Percentiles rank a stretch among this genome's conserved stretches.
Conservation (phyloP, 2,329 filamentous ascomycete species). For the Rosellinia necatrix region DNA sequence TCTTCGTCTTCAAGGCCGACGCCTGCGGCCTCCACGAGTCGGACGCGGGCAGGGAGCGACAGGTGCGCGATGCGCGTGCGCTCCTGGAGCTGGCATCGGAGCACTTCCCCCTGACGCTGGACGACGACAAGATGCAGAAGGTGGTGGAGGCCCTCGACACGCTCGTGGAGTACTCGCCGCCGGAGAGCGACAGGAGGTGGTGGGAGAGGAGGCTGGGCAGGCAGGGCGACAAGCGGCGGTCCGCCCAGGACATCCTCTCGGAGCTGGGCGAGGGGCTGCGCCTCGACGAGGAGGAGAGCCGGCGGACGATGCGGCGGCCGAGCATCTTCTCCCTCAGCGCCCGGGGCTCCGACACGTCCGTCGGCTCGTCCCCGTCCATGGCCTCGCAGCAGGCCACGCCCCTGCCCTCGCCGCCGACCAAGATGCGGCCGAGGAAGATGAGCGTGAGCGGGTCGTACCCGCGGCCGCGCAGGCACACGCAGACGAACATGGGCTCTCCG, state of each 20-base stretch:
- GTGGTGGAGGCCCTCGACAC: slow-evolving; percentile 28
- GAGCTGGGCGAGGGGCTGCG: slow-evolving; percentile 28
- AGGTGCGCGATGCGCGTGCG: slow-evolving; percentile 23
- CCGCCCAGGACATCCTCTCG: slow-evolving; percentile 28
- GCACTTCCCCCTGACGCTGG: slow-evolving; percentile 25
- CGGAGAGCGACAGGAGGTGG: slow-evolving; percentile 23
- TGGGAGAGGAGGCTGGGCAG: slow-evolving; percentile 27
- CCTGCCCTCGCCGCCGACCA: slow-evolving; percentile 11
- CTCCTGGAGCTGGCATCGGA: slow-evolving; percentile 26
- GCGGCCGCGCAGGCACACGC: slow-evolving; percentile 25
- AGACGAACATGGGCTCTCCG: slow-evolving; percentile 11
- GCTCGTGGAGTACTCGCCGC: slow-evolving; percentile 24
- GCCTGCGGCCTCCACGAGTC: slow-evolving; percentile 30
- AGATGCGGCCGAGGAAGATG: slow-evolving; percentile 29
- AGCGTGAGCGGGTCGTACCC: slow-evolving; percentile 26
- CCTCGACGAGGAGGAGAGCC: slow-evolving; percentile 25
- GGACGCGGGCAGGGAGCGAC: slow-evolving; percentile 18
- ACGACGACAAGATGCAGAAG: slow-evolving; percentile 25
- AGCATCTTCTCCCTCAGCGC: slow-evolving; percentile 27
- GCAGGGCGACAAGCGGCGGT: slow-evolving; percentile 26
- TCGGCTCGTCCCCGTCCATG: slow-evolving; percentile 21
- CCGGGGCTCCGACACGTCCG: slow-evolving; percentile 23
- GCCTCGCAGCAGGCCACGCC: slow-evolving; percentile 24
- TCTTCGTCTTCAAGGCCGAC: slow-evolving; percentile 31
- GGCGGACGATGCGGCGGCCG: slow-evolving; percentile 19